A percentile compares a stretch with the other conserved stretches of the same genome.
Evolutionary conservation across 139 green algal species (phyloP).

Genomic region (Edaphochlamys debaryana): DNA sequence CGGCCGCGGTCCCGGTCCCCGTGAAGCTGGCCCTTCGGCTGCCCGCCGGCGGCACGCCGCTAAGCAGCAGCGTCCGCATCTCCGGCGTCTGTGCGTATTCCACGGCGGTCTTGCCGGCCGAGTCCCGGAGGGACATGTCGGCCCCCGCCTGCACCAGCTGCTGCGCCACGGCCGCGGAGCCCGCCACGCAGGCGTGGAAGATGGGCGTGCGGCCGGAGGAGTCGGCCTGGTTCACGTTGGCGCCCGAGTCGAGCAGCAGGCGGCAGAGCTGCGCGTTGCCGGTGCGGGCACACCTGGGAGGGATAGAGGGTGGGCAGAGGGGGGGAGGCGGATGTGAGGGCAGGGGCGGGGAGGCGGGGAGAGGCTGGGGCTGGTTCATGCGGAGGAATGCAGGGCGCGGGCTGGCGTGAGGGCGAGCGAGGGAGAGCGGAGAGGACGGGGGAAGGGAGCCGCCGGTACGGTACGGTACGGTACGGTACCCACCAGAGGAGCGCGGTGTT

Average conservation of each 20-base stretch:
- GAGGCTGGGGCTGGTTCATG: too few relatives aligned
- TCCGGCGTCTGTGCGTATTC: constrained; percentile 28
- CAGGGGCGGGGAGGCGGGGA: too few relatives aligned
- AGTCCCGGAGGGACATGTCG: constrained; percentile 12
- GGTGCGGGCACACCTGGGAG: constrained; percentile 25
- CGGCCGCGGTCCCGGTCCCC: background rate
- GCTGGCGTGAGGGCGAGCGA: too few relatives aligned
- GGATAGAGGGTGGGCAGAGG: too few relatives aligned
- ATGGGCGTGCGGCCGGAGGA: constrained; percentile 26
- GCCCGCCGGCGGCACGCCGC: background rate
- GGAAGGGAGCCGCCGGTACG: too few relatives aligned
- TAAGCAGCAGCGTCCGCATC: constrained; percentile 1
- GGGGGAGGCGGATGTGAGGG: too few relatives aligned
- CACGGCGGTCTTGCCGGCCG: constrained; percentile 1
- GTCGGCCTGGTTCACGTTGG: constrained; percentile 34
- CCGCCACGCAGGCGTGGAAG: constrained; percentile 31
- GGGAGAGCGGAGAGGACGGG: too few relatives aligned
- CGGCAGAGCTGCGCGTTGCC: constrained; percentile 25
- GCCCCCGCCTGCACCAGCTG: constrained; percentile 1
- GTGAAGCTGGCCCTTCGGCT: constrained; percentile 22
- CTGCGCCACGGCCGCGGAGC: background rate
- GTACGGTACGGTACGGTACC: too few relatives aligned
- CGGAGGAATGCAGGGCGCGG: too few relatives aligned
- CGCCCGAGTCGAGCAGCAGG: constrained; percentile 29
- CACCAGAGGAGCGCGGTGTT: constrained; percentile 35